phyloP scores from a whole-genome alignment of 2,329 filamentous ascomycete genomes.

The Penicillium sp. region DNA sequence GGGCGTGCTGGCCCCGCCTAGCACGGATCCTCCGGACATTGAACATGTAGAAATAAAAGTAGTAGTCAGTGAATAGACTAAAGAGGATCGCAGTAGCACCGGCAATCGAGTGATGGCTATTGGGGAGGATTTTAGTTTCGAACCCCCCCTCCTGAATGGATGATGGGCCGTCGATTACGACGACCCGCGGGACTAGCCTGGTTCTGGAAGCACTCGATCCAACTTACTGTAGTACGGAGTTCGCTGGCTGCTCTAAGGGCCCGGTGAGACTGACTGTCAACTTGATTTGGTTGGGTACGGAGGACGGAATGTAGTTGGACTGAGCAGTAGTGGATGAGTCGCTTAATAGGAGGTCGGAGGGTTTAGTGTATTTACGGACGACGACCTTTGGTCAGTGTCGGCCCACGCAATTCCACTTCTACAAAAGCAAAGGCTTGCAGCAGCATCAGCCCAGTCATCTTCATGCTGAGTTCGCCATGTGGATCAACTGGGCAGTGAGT shows the following conservation, averaged over 20 bases:
- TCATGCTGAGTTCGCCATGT: constrained; percentile 9
- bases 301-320: neutral
- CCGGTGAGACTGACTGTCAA: constrained; percentile 1
- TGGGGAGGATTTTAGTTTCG: neutral
- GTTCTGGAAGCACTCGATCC: constrained; percentile 24
- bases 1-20: neutral
- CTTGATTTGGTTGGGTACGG: neutral
- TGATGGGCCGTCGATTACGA: constrained; percentile 18
- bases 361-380: neutral
- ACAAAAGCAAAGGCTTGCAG: neutral
- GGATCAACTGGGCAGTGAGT: neutral
- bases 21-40: constrained; percentile 5
- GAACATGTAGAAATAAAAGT: neutral
- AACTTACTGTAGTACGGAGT: neutral
- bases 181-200: constrained; percentile 20
- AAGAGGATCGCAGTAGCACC: neutral
- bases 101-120: neutral
- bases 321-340: neutral
- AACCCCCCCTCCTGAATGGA: constrained; percentile 10
- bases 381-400: neutral
- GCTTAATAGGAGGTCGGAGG: neutral
- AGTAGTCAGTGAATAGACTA: neutral
- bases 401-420: neutral
- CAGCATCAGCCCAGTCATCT: constrained; percentile 6
- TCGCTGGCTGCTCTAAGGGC: neutral